These are phyloP conservation scores for Cantharellus anzutake DNA, from an alignment of 768 basidiomycete species.

Conservation along the genomic window DNA sequence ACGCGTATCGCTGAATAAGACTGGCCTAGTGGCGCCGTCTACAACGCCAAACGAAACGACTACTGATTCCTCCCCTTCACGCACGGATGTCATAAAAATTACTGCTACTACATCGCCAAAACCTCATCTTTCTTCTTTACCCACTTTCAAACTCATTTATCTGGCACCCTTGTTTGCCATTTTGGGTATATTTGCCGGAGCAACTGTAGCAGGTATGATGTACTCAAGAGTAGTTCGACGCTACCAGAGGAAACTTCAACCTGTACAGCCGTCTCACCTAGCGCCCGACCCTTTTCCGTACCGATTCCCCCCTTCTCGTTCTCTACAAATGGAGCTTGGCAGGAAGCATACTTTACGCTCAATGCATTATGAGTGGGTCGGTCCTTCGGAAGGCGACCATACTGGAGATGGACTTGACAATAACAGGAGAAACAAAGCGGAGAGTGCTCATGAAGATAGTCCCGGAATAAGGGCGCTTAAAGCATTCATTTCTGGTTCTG, in stretches of 20 bases:
- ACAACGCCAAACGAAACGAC: not conserved
- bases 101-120: not conserved
- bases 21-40: not conserved
- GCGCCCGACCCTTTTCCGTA: not conserved
- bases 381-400: too few species aligned
- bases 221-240: not conserved
- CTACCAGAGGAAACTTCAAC: too few species aligned
- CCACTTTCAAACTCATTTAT: not conserved
- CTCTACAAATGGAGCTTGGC: not conserved
- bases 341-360: too few species aligned
- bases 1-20: not conserved
- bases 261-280: too few species aligned
- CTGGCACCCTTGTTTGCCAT: not conserved
- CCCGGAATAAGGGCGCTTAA: too few species aligned
- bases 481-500: too few species aligned
- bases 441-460: too few species aligned
- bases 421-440: too few species aligned
- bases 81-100: not conserved
- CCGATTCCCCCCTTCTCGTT: not conserved
- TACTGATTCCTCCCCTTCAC: not conserved
- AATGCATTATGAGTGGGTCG: too few species aligned
- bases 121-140: not conserved
- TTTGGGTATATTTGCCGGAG: not conserved
- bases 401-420: too few species aligned
- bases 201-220: not conserved